Conservation (phyloP, 352 stramenopile species). For the Phytophthora lateralis region DNA sequence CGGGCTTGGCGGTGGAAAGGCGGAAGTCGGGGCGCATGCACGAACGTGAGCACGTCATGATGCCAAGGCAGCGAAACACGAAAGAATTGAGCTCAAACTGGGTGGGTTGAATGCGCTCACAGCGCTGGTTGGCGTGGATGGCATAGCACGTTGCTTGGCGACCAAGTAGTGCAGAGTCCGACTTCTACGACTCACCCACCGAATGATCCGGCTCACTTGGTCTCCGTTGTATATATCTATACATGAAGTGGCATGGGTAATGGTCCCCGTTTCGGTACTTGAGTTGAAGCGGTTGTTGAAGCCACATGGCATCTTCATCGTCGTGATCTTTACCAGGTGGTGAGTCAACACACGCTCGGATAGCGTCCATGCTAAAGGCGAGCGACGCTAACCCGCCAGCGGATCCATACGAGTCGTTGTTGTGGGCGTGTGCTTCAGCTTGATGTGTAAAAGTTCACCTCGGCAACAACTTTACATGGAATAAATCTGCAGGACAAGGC, state of each 20-base stretch:
- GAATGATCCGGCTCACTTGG: constrained; percentile 14
- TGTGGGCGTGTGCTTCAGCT: background rate
- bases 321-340: constrained; percentile 26
- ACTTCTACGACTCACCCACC: constrained; percentile 18
- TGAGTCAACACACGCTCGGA: background rate
- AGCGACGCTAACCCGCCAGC: background rate
- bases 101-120: background rate
- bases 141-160: background rate
- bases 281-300: constrained; percentile 29
- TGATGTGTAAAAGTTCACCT: background rate
- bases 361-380: background rate
- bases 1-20: constrained; percentile 7
- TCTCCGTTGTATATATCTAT: background rate
- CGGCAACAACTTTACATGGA: constrained; percentile 2
- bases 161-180: no score
- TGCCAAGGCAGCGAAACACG: background rate
- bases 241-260: constrained; percentile 6
- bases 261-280: constrained; percentile 15
- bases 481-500: background rate
- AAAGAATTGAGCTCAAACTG: background rate
- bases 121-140: background rate
- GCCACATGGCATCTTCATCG: constrained; percentile 26
- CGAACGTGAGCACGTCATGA: background rate
- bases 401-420: no score
- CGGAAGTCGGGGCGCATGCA: background rate